phyloP scores from a whole-genome alignment of 2,329 filamentous ascomycete species.

The Chrysoporthe austroafricana region DNA sequence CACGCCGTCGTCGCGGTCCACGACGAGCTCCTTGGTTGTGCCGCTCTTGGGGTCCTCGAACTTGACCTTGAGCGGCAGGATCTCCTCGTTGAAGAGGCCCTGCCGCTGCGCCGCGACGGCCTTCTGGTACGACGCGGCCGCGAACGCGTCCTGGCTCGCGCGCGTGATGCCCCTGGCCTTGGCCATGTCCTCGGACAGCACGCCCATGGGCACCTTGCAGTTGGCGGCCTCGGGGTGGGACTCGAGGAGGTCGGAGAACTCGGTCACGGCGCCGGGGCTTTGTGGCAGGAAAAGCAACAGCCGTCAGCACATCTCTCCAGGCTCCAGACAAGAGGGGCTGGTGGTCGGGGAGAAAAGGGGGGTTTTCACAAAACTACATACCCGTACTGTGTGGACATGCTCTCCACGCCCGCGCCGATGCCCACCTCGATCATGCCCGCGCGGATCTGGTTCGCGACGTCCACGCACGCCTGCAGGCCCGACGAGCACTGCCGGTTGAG shows the following conservation, averaged over 20 bases:
- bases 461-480: constrained; percentile 88
- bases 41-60: constrained; percentile 90
- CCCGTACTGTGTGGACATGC: constrained; percentile 94
- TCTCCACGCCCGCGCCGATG: constrained; percentile 93
- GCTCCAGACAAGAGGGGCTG: not conserved
- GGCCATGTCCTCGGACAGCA: constrained; percentile 93
- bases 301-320: not conserved
- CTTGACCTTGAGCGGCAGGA: constrained; percentile 82
- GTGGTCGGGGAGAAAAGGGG: not conserved
- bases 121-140: constrained; percentile 90
- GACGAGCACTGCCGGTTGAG: constrained; percentile 95
- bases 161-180: constrained; percentile 77
- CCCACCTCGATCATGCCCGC: constrained; percentile 94
- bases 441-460: constrained; percentile 91
- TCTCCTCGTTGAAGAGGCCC: constrained; percentile 93
- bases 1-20: constrained; percentile 85
- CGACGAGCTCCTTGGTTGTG: constrained; percentile 81
- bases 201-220: constrained; percentile 98
- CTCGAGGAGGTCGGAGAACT: constrained; percentile 91
- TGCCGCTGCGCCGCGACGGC: constrained; percentile 81
- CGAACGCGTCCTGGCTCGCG: constrained; percentile 84
- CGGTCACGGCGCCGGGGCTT: constrained; percentile 80
- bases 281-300: not conserved
- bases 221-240: constrained; percentile 80
- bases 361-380: constrained; percentile 44